These are phyloP conservation scores for Fusarium robinianum DNA, from an alignment of 2,329 filamentous ascomycete genomes.

Conservation along the genomic window DNA sequence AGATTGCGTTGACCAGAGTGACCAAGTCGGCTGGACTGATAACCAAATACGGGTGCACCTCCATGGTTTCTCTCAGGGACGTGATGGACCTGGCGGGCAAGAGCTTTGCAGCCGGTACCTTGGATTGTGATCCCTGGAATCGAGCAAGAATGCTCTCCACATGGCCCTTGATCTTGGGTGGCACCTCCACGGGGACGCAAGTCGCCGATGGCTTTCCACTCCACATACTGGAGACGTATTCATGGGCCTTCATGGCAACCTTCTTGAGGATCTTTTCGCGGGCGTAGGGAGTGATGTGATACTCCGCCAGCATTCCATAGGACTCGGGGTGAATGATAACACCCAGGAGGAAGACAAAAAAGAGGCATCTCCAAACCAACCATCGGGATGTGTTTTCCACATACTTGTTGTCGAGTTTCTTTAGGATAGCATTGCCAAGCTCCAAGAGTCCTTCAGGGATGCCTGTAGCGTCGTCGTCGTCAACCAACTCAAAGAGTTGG, in stretches of 20 bases:
- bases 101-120: slow-evolving; percentile 59
- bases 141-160: slow-evolving; percentile 72
- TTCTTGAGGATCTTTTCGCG: slow-evolving; percentile 80
- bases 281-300: slow-evolving; percentile 90
- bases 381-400: slow-evolving; percentile 79
- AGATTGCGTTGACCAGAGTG: slow-evolving; percentile 81
- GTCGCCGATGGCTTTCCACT: slow-evolving; percentile 66
- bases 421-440: slow-evolving; percentile 81
- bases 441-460: slow-evolving; percentile 86
- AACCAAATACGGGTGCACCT: slow-evolving; percentile 79
- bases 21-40: slow-evolving; percentile 78
- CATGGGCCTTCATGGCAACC: slow-evolving; percentile 78
- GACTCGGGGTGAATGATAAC: slow-evolving; percentile 89
- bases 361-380: slow-evolving; percentile 89
- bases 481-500: slow-evolving; percentile 82
- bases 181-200: slow-evolving; percentile 50
- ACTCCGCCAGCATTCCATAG: slow-evolving; percentile 77
- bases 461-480: slow-evolving; percentile 80
- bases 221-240: slow-evolving; percentile 79
- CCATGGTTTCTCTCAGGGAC: slow-evolving; percentile 73
- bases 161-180: slow-evolving; percentile 66
- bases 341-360: slow-evolving; percentile 82
- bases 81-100: slow-evolving; percentile 73
- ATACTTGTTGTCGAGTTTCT: slow-evolving; percentile 72
- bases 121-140: slow-evolving; percentile 60